Evolutionary conservation across 768 basidiomycete genomes (phyloP).

Genomic region (Hygrocybe coccinea): DNA sequence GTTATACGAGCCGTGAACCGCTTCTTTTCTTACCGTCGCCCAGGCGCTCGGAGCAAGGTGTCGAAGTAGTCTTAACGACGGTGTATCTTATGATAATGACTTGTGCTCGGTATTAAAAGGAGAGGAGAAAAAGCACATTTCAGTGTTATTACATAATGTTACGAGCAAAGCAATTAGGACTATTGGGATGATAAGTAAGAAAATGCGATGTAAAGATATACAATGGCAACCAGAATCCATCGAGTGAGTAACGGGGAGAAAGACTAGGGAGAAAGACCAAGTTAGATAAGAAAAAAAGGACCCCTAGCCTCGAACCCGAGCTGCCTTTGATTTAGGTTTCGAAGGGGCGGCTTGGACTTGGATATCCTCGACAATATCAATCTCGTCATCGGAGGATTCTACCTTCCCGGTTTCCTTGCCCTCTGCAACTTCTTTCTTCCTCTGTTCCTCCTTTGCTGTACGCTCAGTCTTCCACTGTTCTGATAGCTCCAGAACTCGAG

Average conservation of each 20-base stretch:
- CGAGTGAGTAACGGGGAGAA: neutral
- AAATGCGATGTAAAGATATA: neutral
- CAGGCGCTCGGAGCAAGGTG: too few relatives aligned
- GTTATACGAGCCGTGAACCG: too few relatives aligned
- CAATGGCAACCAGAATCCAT: neutral
- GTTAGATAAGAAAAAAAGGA: neutral
- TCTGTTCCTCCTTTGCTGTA: constrained; percentile 34
- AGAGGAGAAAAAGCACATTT: too few relatives aligned
- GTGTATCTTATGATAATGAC: too few relatives aligned
- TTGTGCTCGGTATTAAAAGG: too few relatives aligned
- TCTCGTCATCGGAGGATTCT: constrained; percentile 10
- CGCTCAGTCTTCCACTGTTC: constrained; percentile 47
- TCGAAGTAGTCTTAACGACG: too few relatives aligned
- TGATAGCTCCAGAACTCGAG: constrained; percentile 46
- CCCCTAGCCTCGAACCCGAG: neutral
- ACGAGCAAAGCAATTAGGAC: neutral
- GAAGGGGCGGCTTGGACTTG: neutral
- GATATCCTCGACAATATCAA: constrained; percentile 12
- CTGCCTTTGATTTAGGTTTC: constrained; percentile 2
- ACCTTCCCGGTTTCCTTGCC: constrained; percentile 25
- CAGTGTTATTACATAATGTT: too few relatives aligned
- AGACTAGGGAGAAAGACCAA: too few relatives aligned
- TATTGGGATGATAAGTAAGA: too few relatives aligned
- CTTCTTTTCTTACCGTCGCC: too few relatives aligned
- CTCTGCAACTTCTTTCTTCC: constrained; percentile 32